These are phyloP conservation scores for Letharia columbiana DNA, from an alignment of 495 filamentous ascomycete species.

Conservation along the genomic window DNA sequence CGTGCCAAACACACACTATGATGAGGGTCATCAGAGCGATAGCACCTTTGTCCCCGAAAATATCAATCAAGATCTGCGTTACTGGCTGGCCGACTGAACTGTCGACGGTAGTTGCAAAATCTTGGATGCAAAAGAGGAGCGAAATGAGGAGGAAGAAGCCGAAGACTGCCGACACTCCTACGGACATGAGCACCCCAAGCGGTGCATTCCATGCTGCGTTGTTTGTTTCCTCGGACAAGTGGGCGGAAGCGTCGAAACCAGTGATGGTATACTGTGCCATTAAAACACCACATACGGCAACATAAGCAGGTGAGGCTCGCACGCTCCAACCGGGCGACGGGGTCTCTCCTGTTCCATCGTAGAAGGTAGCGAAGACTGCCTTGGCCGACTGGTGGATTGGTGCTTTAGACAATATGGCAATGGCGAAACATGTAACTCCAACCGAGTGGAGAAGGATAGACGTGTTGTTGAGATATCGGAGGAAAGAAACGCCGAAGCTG, in stretches of 20 bases:
- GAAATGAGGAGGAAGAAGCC: slow-evolving; percentile 55
- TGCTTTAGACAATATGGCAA: slow-evolving; percentile 53
- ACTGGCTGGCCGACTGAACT: slow-evolving; percentile 44
- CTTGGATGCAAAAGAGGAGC: slow-evolving; percentile 52
- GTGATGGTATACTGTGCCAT: slow-evolving; percentile 48
- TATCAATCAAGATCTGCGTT: slow-evolving; percentile 49
- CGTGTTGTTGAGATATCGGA: slow-evolving; percentile 52
- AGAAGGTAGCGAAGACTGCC: slow-evolving; percentile 52
- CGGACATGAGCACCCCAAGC: slow-evolving; percentile 51
- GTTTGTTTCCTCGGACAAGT: slow-evolving; percentile 51
- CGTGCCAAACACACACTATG: slow-evolving; percentile 54
- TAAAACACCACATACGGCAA: slow-evolving; percentile 46
- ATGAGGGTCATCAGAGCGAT: slow-evolving; percentile 49
- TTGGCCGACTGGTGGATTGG: slow-evolving; percentile 51
- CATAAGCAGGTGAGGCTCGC: slow-evolving; percentile 47
- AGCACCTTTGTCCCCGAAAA: slow-evolving; percentile 47
- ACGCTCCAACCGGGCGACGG: slow-evolving; percentile 42
- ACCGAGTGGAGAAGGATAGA: slow-evolving; percentile 53
- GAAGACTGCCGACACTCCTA: slow-evolving; percentile 49
- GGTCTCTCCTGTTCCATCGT: slow-evolving; percentile 41
- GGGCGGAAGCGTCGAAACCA: slow-evolving; percentile 44
- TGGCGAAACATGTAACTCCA: slow-evolving; percentile 47
- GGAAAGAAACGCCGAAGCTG: slow-evolving; percentile 49
- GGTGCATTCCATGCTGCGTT: slow-evolving; percentile 54
- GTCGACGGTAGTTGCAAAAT: slow-evolving; percentile 40